Evolutionary conservation across 345 rosid genomes (phyloP).

Genomic region (Acer negundo): DNA sequence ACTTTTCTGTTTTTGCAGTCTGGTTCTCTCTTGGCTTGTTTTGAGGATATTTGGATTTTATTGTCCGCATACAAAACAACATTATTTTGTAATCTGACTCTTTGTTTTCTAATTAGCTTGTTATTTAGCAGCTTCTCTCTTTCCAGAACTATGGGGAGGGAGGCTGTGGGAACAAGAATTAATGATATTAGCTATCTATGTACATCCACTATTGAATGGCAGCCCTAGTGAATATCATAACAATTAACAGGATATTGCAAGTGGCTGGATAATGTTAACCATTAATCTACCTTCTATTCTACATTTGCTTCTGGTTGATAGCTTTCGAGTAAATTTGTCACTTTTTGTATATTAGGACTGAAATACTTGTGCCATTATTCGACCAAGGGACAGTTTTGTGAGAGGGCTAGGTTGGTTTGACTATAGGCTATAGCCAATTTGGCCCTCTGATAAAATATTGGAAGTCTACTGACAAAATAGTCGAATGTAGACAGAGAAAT

Average conservation of each 20-base stretch:
- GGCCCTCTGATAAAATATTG: no score
- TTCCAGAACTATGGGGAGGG: background rate
- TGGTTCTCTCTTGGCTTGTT: background rate
- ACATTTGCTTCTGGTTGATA: constrained; percentile 10
- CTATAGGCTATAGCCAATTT: background rate
- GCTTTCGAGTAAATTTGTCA: background rate
- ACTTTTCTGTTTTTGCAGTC: no score
- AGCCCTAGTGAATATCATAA: background rate
- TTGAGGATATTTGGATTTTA: background rate
- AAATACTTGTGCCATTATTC: background rate
- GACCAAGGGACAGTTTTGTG: background rate
- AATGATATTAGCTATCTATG: background rate
- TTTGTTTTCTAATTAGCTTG: background rate
- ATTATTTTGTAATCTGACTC: background rate
- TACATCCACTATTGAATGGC: background rate
- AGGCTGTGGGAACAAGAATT: background rate
- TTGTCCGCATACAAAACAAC: background rate
- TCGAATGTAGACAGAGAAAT: no score
- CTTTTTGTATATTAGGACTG: background rate
- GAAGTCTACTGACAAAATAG: no score
- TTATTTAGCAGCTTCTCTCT: background rate
- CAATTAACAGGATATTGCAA: background rate
- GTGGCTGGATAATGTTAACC: background rate
- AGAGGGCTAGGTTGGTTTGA: background rate
- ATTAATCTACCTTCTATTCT: background rate